Base-by-base conservation (phyloP, 2,329 filamentous ascomycete species). In the Clathrospora elynae region DNA sequence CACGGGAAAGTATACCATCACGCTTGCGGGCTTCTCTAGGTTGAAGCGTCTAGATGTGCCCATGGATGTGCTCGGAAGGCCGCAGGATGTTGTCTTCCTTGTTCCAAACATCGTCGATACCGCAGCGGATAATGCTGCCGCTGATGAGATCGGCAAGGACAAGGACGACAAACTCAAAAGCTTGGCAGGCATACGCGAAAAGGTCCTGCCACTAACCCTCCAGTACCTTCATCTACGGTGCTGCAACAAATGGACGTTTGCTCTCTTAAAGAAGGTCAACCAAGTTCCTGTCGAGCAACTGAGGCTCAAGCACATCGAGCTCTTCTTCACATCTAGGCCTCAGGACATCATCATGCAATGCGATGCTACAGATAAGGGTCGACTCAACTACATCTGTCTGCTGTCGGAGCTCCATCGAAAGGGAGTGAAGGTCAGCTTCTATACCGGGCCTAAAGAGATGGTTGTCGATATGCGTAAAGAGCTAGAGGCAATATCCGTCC, bases 1-100 rank as follows among this genome's bases (percentile, higher is more conserved):
- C 6, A 41, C 52, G 29, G 57, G 55, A 11, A 33, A 42, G 29
- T 30, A 53, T 22, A 46, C 46, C 6, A 46, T 62, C 12, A 44
- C 50, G 2, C 30, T 39, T 7, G 24, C 24, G 2, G 29, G 42
- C 1, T 51, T 53, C 30, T 23, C 45, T 12, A 36, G 17, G 11
- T 8, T 55, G 3, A 46, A 39, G 14, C 25, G 40, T 8, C 35
- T 55, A 8, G 44, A 53, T 17, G 13, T 51, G 9, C 35, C 47
- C 2, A 53, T 53, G 46, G 39, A 36, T 8, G 24, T 26, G 3
- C 24, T 55, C 2, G 44, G 47, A 10, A 23, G 35, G 3, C 44
- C 52, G 3, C 8, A 42, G 2, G 39, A 14, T 12, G 20, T 53
- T 6, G 8, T 34, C 3, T 55, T 55, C 25, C 29, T 18, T 5